These are phyloP conservation scores for Globisporangium spinosum DNA, from an alignment of 352 stramenopile species.

Conservation along the genomic window DNA sequence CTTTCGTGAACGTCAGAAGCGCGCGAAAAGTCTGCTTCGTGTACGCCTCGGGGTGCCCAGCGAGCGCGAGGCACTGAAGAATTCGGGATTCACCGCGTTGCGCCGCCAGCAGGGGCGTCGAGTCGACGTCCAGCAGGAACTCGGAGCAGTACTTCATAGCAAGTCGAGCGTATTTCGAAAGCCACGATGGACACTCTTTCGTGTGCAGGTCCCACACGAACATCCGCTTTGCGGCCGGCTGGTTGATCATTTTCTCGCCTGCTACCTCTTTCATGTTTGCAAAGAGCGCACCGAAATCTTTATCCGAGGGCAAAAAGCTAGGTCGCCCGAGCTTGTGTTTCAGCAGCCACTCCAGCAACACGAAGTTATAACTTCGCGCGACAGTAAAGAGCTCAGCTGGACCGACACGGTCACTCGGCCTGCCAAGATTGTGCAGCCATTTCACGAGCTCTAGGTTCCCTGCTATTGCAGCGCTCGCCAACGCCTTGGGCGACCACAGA, in stretches of 20 bases:
- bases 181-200: slow-evolving; percentile 28
- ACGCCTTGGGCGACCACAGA: slow-evolving; percentile 29
- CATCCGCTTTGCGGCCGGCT: slow-evolving; percentile 8
- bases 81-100: no score
- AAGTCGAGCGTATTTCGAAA: slow-evolving; percentile 24
- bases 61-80: slow-evolving; percentile 22
- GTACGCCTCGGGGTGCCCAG: slow-evolving; percentile 33
- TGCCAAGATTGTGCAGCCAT: slow-evolving; percentile 26
- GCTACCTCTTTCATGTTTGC: slow-evolving; percentile 14
- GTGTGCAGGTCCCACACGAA: slow-evolving; percentile 33
- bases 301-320: slow-evolving; percentile 11
- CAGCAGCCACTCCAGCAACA: slow-evolving; percentile 34
- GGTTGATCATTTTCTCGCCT: neutral
- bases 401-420: slow-evolving; percentile 20
- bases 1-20: slow-evolving; percentile 33
- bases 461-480: slow-evolving; percentile 24
- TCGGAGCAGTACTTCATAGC: slow-evolving; percentile 24
- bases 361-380: slow-evolving; percentile 19
- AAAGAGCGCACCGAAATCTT: slow-evolving; percentile 10
- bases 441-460: slow-evolving; percentile 30
- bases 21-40: slow-evolving; percentile 28
- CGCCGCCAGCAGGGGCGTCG: slow-evolving; percentile 29
- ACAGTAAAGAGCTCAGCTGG: slow-evolving; percentile 25
- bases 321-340: slow-evolving; percentile 15
- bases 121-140: slow-evolving; percentile 22